Evolutionary conservation across 352 stramenopile genomes (phyloP), one percentile per base, ranked within the genome.

Genomic region (Phytopythium delawarense): DNA sequence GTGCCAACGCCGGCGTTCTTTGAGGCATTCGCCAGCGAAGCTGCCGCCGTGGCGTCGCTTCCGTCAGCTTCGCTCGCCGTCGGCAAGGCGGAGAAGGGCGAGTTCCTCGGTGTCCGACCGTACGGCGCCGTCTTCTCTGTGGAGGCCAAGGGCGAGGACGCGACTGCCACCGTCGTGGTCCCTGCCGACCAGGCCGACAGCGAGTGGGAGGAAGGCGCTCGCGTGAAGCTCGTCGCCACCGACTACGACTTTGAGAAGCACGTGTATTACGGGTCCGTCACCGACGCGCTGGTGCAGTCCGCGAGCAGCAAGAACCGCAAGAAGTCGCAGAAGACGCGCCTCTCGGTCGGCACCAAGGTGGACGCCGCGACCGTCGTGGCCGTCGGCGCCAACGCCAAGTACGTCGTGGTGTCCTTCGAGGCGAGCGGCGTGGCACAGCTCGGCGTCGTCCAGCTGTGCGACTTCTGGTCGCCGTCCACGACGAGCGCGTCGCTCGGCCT

Each of bases 231-330:
- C 48, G 59, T 90, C 16, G 71, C 95, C 3, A 83, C 88, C 1
- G 85, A 96, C 70, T 96, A 89, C 65, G 87, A 96, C 62, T 89
- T 89, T 51, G 88, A 87, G 32, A 96, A 95, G 75, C 75, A 76
- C 45, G 77, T 96, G 40, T 96, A 84, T 66, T 94, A 84, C 49
- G 88, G 74, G 12, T 60, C 68, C 25, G 64, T 76, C 13, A 75
- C 82, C 35, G 63, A 64, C 3, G 57, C 61, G n/a, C 69, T 94
- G 9, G 82, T 91, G 3, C 75, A 78, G 56, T 81, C 53, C 30
- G 77, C 82, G 34, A 74, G 74, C 0, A 94, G 90, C 65, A 91
- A 92, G 57, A 75, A 69, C 4, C 77, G 73, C 59, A 92, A 92
- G 65, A 78, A 88, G 59, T 91, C 91, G 70, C 64, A 78, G 49